Conservation (phyloP, 1,284 basidiomycete species). For the Trichosporon sp. region DNA sequence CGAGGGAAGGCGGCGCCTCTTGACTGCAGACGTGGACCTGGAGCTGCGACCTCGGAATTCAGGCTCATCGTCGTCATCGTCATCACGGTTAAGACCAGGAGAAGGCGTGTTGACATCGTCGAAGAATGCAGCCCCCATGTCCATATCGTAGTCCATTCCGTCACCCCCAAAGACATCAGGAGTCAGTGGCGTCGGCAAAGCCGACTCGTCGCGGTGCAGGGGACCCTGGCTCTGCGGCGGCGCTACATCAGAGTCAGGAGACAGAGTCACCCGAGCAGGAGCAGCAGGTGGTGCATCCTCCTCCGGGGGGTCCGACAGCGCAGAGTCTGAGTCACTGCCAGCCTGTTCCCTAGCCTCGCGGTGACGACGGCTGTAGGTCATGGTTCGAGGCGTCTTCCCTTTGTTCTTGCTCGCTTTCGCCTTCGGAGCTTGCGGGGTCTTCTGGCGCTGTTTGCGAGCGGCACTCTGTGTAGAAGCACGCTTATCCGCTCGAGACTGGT, state of each 20-base stretch:
- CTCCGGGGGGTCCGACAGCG: constrained; percentile 15
- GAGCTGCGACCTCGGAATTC: neutral
- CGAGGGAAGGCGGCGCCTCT: constrained; percentile 4
- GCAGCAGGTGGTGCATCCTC: neutral
- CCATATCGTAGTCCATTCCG: neutral
- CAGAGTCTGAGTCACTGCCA: neutral
- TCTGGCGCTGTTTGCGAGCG: neutral
- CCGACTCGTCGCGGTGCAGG: neutral
- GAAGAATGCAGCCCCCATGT: neutral
- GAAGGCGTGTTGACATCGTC: neutral
- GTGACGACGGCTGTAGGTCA: constrained; percentile 15
- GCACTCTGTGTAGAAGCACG: neutral
- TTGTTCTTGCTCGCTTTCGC: neutral
- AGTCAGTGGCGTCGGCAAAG: neutral
- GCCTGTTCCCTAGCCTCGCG: neutral
- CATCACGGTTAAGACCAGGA: neutral
- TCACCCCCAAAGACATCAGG: neutral
- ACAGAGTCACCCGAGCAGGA: neutral
- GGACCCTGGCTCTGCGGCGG: neutral
- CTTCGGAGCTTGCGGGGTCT: neutral
- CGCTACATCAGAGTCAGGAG: neutral
- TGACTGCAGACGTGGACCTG: neutral
- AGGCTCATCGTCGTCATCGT: neutral
- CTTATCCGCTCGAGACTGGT: neutral
- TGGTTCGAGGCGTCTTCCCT: neutral